These are phyloP conservation scores for Solanum lycopersicoides DNA, from an alignment of 257 asterid genomes.

Conservation along the genomic window DNA sequence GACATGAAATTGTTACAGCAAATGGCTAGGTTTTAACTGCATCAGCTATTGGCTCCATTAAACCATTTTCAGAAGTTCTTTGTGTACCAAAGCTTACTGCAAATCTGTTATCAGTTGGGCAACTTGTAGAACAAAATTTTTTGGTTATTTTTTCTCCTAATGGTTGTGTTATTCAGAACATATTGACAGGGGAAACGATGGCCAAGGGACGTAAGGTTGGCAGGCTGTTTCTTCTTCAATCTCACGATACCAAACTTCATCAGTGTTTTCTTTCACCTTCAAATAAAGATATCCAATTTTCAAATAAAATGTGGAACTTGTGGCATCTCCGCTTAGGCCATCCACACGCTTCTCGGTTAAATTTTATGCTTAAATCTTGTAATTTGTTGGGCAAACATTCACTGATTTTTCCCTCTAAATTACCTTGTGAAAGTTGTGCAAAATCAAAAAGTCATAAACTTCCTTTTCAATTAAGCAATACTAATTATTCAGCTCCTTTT, in stretches of 20 bases:
- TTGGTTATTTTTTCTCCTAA: not conserved
- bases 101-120: not conserved
- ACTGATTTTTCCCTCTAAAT: too few relatives aligned
- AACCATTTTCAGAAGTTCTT: too few relatives aligned
- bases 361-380: not conserved
- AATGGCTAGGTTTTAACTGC: not conserved
- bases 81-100: not conserved
- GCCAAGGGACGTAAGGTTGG: not conserved
- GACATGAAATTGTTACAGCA: not conserved
- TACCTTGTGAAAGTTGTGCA: too few relatives aligned
- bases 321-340: not conserved
- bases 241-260: not conserved
- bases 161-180: too few relatives aligned
- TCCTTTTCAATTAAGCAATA: too few relatives aligned
- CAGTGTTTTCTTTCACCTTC: not conserved
- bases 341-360: not conserved
- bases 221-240: too few relatives aligned
- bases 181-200: not conserved
- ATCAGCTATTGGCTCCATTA: not conserved
- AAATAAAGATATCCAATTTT: not conserved
- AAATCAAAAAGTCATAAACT: too few relatives aligned
- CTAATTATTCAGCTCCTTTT: too few relatives aligned
- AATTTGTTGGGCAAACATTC: not conserved
- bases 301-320: not conserved
- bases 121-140: not conserved